Evolutionary conservation across 495 filamentous ascomycete species (phyloP), one percentile per base, ranked within the genome.

Genomic region (Cryomyces minteri): DNA sequence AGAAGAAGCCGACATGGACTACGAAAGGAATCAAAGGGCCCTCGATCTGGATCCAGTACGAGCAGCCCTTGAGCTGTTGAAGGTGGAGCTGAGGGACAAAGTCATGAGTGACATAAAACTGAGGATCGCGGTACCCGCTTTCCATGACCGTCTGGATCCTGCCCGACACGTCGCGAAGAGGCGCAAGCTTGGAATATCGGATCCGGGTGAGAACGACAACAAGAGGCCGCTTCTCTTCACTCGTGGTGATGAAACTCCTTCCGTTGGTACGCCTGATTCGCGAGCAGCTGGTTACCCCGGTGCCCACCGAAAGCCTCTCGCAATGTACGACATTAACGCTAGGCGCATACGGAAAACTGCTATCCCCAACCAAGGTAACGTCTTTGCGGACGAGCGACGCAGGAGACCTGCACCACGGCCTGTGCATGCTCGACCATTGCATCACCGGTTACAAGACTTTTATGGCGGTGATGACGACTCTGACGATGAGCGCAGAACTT

Each of bases 91-190:
- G 56, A 79, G 71, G 47, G 77, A 86, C 53, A 85, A 88, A 57
- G 62, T 99, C 14, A 70, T 96, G 43, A 79, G 78, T 52, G 82
- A 93, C 57, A 79, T 93, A 51, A 83, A 84, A 55, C 81, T 77
- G 45, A 79, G 86, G 48, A 78, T 96, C 37, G 83, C 79, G 9
- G 80, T 77, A 4, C 82, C 84, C 1, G 71, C 76, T n/a, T 61
- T 99, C 32, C 86, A 83, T 56, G 73, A 87, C 32, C 83, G 77
- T 59, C 74, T 99, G 38, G 83, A 94, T 50, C 85, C 90, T 4
- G 73, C 72, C 44, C 79, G 82, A 41, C 86, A 88, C 60, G 65
- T 69, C 31, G 61, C 72, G 10, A 94, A 82, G 58, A 73, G 87
- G 36, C 74, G 80, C 48, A 81, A 72, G 53, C 64, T 88, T 3